Evolutionary conservation across 129 eudicot genomes (phyloP), one percentile per base, ranked within the genome.

Genomic region (Flaveria bidentis): DNA sequence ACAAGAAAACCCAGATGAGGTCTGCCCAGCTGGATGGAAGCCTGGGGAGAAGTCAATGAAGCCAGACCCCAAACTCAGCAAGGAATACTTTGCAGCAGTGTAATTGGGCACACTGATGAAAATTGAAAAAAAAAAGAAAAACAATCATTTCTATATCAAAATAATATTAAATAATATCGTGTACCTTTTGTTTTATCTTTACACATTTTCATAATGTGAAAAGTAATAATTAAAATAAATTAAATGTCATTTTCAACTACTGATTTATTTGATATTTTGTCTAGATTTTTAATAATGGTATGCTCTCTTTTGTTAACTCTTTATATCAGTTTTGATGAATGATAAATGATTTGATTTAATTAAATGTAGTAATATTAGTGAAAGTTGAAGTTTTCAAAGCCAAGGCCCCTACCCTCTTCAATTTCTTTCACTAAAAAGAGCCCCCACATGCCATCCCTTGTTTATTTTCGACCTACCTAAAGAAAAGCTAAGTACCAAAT

Each of bases 21-120:
- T 93, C 45, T 93, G 98, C 85, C 98, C 98, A 49, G 98, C 98
- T 80, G 98, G 97, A 62, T 93, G 98, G 98, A 93, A 93, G 88
- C 98, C 98, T 23, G 98, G 98, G 81, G 98, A 93, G 81, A 93
- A 88, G 82, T 82, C 97, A 45, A 93, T 93, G 98, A 90, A 93
- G 75, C 97, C 97, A 71, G 98, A 93, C 75, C 97, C 97, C 30
- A 93, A 93, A 87, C 85, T 76, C 75, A 93, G 98, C 96, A 91
- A 93, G 85, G 97, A 93, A 17, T 93, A 87, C 84, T 93, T 93
- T 64, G 84, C 98, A 45, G 97, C 93, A 3, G 81, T 93, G 67
- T 93, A 76, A 88, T 22, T 47, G 28, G 45, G 9, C 9, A 44
- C 41, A 9, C 30, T 17, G 17, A n/a, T 71, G 5, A 10, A 36